Evolutionary conservation across 148 eudicot genomes (phyloP), one percentile per base, ranked within the genome.

Genomic region (Chenopodium berlandieri): DNA sequence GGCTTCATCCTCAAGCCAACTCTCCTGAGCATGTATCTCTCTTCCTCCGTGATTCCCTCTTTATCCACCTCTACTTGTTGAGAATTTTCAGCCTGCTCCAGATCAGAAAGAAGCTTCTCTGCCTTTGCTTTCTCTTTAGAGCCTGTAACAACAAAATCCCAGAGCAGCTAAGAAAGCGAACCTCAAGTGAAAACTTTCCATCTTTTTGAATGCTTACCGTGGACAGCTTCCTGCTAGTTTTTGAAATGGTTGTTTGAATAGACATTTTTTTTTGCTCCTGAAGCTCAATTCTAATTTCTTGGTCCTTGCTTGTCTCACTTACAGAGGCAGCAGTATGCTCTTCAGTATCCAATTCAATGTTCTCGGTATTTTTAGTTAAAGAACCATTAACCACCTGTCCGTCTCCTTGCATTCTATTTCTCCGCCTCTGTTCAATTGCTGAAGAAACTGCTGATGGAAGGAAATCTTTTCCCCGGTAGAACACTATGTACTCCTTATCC

Each of bases 11-110:
- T 94, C 89, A 97, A 87, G 73, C 97, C 99, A 78, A 94, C 93
- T 85, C 86, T 94, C 86, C 95, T 91, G 85, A 97, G 91, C 99
- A 97, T 94, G 77, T 85, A 90, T 84, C 89, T 90, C 87, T 97
- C 99, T 88, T 97, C 99, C 90, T 94, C 93, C 30, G 97, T 97
- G 81, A 97, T 91, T 54, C 99, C 97, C 84, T 97, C 97, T 84
- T 90, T 91, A 84, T 91, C 95, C 69, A 86, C 80, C 82, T 87
- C 95, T 72, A 76, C 74, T 68, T 86, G 83, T 83, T 83, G 92
- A 74, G 87, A 78, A 52, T 78, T 86, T 83, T 90, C 88, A 64
- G 86, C 89, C 77, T 88, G 86, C 85, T 97, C 95, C 80, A 94
- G 88, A 82, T 97, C 91, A 76, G 90, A 87, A 30, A 97, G 85